Conservation (phyloP, 1,139 yeast genomes). For the Geotrichum bryndzae region DNA sequence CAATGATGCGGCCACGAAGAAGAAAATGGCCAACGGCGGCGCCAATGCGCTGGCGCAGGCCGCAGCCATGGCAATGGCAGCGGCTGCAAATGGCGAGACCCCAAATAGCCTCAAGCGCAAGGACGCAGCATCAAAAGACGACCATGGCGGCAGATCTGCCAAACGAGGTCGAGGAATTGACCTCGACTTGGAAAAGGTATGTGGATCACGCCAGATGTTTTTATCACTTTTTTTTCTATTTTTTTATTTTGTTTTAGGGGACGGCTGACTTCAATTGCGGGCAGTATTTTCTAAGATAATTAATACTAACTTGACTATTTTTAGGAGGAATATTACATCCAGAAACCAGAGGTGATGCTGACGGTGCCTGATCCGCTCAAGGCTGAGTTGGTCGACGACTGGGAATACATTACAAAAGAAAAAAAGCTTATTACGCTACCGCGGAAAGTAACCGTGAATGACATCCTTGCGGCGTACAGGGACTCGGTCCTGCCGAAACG, state of each 20-base stretch:
- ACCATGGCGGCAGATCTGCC: neutral
- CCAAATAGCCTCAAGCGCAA: neutral
- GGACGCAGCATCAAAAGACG: neutral
- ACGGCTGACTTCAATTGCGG: neutral
- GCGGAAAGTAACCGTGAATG: neutral
- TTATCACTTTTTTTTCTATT: too few relatives aligned
- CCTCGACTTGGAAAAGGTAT: neutral
- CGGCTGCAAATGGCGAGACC: neutral
- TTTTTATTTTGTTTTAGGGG: too few relatives aligned
- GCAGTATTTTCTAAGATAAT: neutral
- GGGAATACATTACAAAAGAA: slow-evolving; percentile 85
- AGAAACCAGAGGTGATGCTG: slow-evolving; percentile 45
- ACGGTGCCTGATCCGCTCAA: slow-evolving; percentile 62
- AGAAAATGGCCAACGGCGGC: neutral
- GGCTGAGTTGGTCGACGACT: slow-evolving; percentile 75
- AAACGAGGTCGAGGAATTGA: neutral
- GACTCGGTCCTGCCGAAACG: neutral
- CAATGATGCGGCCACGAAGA: neutral
- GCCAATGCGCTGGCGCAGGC: neutral
- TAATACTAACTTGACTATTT: neutral
- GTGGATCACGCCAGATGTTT: neutral
- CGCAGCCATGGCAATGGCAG: neutral
- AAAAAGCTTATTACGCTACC: slow-evolving; percentile 31
- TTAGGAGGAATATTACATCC: neutral
- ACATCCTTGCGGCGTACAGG: neutral